Base-by-base conservation (phyloP, 306 rosid genomes). In the Cucurbita maxima region DNA sequence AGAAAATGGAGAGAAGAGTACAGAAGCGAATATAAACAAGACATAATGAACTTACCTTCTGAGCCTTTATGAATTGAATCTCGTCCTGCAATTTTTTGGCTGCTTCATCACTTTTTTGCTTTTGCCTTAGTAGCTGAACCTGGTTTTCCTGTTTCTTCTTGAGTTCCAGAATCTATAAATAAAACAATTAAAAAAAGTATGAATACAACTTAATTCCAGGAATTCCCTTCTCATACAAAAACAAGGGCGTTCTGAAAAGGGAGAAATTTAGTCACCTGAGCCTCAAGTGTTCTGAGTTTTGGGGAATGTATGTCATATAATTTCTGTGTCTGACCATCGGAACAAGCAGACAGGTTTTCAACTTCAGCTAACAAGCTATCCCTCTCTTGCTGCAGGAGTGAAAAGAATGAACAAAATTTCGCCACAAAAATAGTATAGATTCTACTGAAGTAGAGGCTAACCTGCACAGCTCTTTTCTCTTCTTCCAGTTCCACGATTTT, bases 61-160 rank as follows among this genome's bases (percentile, higher is more conserved):
- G 99, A 75, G 97, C 96, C 78, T 95, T 95, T 81, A 95, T 95
- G 76, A 85, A 89, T 55, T 95, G 99, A 80, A 95, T 95, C 86
- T 95, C 99, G 56, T 91, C 99, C 83, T 89, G 97, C 84, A 95
- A 87, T 75, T 92, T 84, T 87, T 91, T 91, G 37, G 99, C 87
- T 22, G 99, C 96, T 79, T 95, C 99, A 74, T 95, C 99, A 84
- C 99, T 91, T 76, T 95, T 95, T 82, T 95, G 99, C 81, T 95
- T 95, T 91, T 91, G 99, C 90, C 91, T 95, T 79, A 89, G 53
- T 78, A 95, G 96, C 75, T 88, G 99, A 66, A 95, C 99, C 86
- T 95, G 99, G 81, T 84, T 89, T 85, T 95, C 99, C 81, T 95
- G 99, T 82, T 91, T 95, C 89, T 89, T 95, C 91, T 89, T 95